Percentiles rank a stretch among this genome's conserved stretches.
Evolutionary conservation across 768 basidiomycete species (phyloP).

Genomic region (Trametes punicea): DNA sequence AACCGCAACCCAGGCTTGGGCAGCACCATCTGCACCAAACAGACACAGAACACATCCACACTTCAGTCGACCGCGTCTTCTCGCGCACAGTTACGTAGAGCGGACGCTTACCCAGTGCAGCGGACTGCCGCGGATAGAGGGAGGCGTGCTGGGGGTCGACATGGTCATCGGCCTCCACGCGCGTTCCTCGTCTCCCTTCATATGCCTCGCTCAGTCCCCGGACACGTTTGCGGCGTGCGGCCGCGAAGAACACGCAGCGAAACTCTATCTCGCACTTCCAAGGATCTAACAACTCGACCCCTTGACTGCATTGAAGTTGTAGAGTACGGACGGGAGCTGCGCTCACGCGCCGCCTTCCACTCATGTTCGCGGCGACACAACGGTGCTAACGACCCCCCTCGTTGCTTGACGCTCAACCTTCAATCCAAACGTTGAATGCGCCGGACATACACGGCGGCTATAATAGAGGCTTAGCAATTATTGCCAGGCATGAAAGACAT

Average conservation of each 20-base stretch:
- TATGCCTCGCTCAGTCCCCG: slow-evolving; percentile 10
- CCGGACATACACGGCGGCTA: background rate
- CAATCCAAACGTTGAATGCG: background rate
- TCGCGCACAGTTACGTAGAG: background rate
- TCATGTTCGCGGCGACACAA: background rate
- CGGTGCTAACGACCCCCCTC: background rate
- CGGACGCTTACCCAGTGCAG: slow-evolving; percentile 22
- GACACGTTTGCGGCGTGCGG: slow-evolving; percentile 19
- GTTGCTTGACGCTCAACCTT: background rate
- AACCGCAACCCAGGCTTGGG: slow-evolving; percentile 42
- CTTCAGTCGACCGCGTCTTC: background rate
- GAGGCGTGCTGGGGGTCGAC: slow-evolving; percentile 14
- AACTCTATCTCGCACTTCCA: slow-evolving; percentile 13
- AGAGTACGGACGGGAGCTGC: background rate
- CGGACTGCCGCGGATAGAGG: slow-evolving; percentile 17
- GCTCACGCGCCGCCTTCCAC: background rate
- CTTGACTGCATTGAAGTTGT: background rate
- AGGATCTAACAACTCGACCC: background rate
- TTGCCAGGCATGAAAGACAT: too few relatives aligned
- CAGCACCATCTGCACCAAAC: slow-evolving; percentile 34
- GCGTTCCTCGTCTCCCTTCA: slow-evolving; percentile 13
- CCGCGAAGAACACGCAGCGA: slow-evolving; percentile 3
- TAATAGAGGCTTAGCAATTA: too few relatives aligned
- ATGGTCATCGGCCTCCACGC: slow-evolving; percentile 12
- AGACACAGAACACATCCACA: background rate